Base-by-base conservation (phyloP, 129 eudicot species). In the Escallonia herrerae region DNA sequence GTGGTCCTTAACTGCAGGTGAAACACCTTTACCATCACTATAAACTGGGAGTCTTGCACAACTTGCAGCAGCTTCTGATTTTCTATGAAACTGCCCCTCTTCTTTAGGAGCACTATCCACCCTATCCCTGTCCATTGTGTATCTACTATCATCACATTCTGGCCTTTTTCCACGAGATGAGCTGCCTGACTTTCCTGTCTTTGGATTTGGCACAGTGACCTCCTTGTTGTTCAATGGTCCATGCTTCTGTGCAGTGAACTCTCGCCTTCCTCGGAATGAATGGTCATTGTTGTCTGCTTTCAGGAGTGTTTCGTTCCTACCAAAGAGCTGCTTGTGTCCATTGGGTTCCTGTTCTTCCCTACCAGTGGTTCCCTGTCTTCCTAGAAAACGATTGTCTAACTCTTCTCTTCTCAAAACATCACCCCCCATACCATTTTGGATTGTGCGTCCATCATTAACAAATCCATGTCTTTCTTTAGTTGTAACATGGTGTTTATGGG, bases 401-500 rank as follows among this genome's bases (percentile, higher is more conserved):
- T 61, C 79, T 22, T 77, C 81, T 58, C 70, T 85, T 66, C 61
- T 67, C 50, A 51, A 37, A 48, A 45, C 63, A 63, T 58, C 38
- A 40, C 41, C 67, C 40, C 44, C 81, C 62, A 63, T 69, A 42
- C 61, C 74, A 44, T 64, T 37, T 54, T 56, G 71, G 52, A 60
- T 40, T 14, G 38, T 58, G 51, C 62, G 70, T 57, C 67, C 74
- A 56, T 62, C 80, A 39, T 70, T 45, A 53, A 63, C 72, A 64
- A 71, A 45, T 42, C 70, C 84, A 43, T 44, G 72, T 78, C 76
- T 87, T 67, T 81, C 85, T 64, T 85, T 82, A 46, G 73, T 47
- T 40, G 70, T 50, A 42, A 44, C 60, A 10, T 51, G 67, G 22
- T 13, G 67, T 48, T 74, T 74, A 63, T 76, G 81, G 7, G 60